Percentiles rank a stretch among this genome's conserved stretches.
phyloP scores from a whole-genome alignment of 1,284 basidiomycete species.

The Hymenochaete sp. region DNA sequence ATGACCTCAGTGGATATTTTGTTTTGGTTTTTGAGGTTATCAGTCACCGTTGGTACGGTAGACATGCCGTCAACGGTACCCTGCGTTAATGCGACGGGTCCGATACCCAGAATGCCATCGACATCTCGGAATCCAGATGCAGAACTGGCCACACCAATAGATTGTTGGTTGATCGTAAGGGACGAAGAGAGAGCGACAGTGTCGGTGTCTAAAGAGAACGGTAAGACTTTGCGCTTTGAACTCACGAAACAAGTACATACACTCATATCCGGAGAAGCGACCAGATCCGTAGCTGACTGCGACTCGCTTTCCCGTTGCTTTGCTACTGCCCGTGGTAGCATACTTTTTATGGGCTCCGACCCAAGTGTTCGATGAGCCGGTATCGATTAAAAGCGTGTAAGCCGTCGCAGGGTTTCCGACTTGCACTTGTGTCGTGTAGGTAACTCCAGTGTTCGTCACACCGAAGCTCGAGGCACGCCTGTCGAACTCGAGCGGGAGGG shows the following conservation, averaged over 20 bases:
- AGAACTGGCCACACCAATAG: slow-evolving; percentile 33
- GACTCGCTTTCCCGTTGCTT: slow-evolving; percentile 14
- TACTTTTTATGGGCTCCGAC: slow-evolving; percentile 20
- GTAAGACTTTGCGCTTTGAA: slow-evolving; percentile 6
- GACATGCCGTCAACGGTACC: slow-evolving; percentile 15
- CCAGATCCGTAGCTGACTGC: slow-evolving; percentile 13
- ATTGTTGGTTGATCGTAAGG: slow-evolving; percentile 30
- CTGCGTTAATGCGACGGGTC: slow-evolving; percentile 26
- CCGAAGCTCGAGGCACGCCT: slow-evolving; percentile 6
- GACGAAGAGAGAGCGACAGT: slow-evolving; percentile 22
- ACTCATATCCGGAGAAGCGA: slow-evolving; percentile 9
- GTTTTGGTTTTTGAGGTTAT: slow-evolving; percentile 20
- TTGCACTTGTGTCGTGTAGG: slow-evolving; percentile 9
- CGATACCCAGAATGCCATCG: slow-evolving; percentile 36
- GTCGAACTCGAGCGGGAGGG: background rate
- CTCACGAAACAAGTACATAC: background rate
- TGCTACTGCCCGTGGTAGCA: slow-evolving; percentile 11
- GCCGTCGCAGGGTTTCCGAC: slow-evolving; percentile 17
- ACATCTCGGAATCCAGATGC: slow-evolving; percentile 30
- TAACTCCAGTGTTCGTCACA: slow-evolving; percentile 9
- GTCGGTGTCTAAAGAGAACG: slow-evolving; percentile 19
- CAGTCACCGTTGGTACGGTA: slow-evolving; percentile 23
- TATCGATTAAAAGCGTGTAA: slow-evolving; percentile 15
- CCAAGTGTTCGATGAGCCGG: slow-evolving; percentile 22
- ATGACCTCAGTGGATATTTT: slow-evolving; percentile 18